These are phyloP conservation scores for Tausonia pullulans DNA, from an alignment of 1,284 basidiomycete species.

Conservation along the genomic window DNA sequence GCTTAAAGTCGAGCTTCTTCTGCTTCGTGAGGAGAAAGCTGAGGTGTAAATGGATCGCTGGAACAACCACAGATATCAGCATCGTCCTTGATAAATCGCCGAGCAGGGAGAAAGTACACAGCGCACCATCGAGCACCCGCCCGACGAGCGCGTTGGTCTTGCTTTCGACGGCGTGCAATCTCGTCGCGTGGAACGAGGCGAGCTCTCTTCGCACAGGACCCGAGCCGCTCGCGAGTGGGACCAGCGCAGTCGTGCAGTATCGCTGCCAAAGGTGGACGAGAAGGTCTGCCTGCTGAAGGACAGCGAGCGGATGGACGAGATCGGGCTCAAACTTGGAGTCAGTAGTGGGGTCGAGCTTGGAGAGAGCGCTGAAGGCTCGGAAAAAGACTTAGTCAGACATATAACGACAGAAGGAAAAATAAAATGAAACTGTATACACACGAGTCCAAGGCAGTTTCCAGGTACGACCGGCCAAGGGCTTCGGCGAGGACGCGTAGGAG, in stretches of 20 bases:
- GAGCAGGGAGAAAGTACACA: not conserved
- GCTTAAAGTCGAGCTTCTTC: slow-evolving; percentile 94
- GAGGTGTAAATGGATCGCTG: slow-evolving; percentile 26
- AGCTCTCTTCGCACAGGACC: slow-evolving; percentile 87
- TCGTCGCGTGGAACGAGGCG: slow-evolving; percentile 84
- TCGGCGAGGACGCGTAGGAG: slow-evolving; percentile 81
- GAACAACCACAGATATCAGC: not conserved
- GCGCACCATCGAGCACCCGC: slow-evolving; percentile 67
- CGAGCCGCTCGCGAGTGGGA: slow-evolving; percentile 75
- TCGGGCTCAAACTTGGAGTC: slow-evolving; percentile 58
- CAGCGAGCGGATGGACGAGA: slow-evolving; percentile 43
- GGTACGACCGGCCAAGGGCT: slow-evolving; percentile 70
- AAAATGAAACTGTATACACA: slow-evolving; percentile 35
- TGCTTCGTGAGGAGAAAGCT: slow-evolving; percentile 62
- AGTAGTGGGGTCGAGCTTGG: slow-evolving; percentile 51
- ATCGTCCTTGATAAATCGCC: no score
- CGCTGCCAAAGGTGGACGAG: slow-evolving; percentile 95
- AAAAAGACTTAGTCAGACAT: slow-evolving; percentile 1
- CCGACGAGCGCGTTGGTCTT: slow-evolving; percentile 75
- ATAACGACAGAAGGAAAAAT: not conserved
- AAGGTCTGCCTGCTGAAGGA: slow-evolving; percentile 69
- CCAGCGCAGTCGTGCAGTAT: slow-evolving; percentile 80
- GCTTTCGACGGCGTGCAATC: slow-evolving; percentile 75
- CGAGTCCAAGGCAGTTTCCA: slow-evolving; percentile 88
- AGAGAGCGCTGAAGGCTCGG: slow-evolving; percentile 46